These are phyloP conservation scores for Solanum pennellii DNA, from an alignment of 257 asterid species.

Conservation along the genomic window DNA sequence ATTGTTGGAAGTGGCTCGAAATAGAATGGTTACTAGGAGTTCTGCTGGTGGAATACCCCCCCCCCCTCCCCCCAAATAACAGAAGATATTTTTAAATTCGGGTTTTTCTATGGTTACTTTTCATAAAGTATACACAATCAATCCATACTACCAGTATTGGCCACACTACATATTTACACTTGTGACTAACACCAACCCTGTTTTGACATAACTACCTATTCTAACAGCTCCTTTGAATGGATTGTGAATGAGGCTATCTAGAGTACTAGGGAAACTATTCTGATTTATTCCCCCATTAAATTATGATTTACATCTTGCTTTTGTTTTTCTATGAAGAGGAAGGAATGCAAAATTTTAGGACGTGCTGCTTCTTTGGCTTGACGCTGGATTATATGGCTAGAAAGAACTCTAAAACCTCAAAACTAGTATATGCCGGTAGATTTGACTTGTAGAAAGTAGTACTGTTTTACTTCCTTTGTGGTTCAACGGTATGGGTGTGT, in stretches of 20 bases:
- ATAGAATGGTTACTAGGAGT: not conserved
- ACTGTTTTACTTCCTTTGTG: not conserved
- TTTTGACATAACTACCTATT: not conserved
- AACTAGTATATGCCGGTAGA: not conserved
- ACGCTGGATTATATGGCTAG: not conserved
- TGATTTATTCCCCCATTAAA: not conserved
- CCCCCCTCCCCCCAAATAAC: not conserved
- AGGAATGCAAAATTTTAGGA: not conserved
- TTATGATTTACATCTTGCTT: not conserved
- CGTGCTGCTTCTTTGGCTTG: not conserved
- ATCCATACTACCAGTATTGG: not conserved
- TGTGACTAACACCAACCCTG: not conserved
- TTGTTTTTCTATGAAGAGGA: not conserved
- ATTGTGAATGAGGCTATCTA: not conserved
- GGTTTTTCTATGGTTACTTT: not conserved
- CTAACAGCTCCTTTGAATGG: not conserved
- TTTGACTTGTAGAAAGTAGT: not conserved
- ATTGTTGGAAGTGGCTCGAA: not conserved
- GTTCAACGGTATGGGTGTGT: not conserved
- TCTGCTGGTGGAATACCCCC: not conserved
- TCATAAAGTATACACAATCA: not conserved
- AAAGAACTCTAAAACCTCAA: not conserved
- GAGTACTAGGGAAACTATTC: not conserved
- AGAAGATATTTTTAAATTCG: not conserved
- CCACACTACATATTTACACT: not conserved